Base-by-base conservation (phyloP, 371 early-diverging fungal species). In the Rhizomucor miehei region DNA sequence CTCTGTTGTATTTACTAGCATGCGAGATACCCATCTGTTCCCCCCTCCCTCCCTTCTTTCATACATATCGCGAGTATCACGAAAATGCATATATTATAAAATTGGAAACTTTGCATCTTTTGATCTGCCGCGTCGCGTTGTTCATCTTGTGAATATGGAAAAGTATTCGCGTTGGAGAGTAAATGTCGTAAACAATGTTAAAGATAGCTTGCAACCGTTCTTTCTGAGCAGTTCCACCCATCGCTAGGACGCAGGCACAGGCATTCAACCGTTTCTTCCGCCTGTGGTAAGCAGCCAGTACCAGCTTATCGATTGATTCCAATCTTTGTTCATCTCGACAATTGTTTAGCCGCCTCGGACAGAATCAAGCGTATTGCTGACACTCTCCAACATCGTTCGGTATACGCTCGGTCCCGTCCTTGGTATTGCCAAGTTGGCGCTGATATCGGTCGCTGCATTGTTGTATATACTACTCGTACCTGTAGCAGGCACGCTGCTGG, bases 261-360 rank as follows among this genome's bases (percentile, higher is more conserved):
- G 92, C 23, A 91, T 94, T 57, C 92, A 93, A 49, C 93, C 95
- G 6, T 93, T 94, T 66, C 67, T 92, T 46, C 89, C 89, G 46
- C 90, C 91, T 11, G 82, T 89, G 65, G 87, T 85, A 78, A 65
- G 65, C 20, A 19, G n/a, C n/a, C 37, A 40, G 17, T n/a, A 48
- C 41, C 12, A 54, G 5, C 12, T 46, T 47, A 0, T 2, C 35
- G 12, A 21, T 12, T 17, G 48, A 16, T 23, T 9, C 4, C 8
- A 34, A n/a, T 13, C 38, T 54, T 25, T 47, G n/a, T 25, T 24
- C 1, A 36, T 54, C 45, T 19, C 19, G 3, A 4, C 8, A 29
- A 29, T 29, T 8, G 9, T 9, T 47, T 54, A 74, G 75, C 68
- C 75, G 34, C 75, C 75, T 50, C 66, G 69, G 10, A 68, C 64